Evolutionary conservation across 495 filamentous ascomycete species (phyloP), one percentile per base, ranked within the genome.

Genomic region (Hyaloscypha finlandica): DNA sequence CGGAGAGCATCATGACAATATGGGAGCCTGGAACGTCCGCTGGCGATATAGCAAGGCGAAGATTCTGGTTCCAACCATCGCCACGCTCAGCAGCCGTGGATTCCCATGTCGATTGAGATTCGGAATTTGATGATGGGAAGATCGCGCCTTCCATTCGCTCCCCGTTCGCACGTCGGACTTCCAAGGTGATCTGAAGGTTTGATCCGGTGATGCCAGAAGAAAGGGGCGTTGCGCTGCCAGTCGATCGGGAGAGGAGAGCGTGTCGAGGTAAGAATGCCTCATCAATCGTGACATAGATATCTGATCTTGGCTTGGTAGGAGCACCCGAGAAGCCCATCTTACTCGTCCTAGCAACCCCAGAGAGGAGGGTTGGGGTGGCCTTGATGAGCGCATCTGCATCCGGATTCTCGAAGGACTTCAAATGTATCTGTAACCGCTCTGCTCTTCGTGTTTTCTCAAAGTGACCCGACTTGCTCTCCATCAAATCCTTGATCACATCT

Each of bases 241-340:
- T 85, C 22, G 91, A 91, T 70, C 96, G 86, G 37, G 92, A 90
- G 4, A 99, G 80, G 12, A 94, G 78, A 3, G 91, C 91, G 66
- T 94, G 90, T 42, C 86, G 82, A 39, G 91, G 88, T 3, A 99
- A 77, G 16, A 85, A 81, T 0, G 92, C 89, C 69, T 92, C 88
- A 45, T 86, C 85, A 59, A 99, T 75, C 0, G 92, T 96, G 29
- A 99, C 75, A 74, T 98, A 99, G 57, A 99, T 97, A 74, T 99
- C 95, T 14, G 92, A 96, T 68, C 95, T 80, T 9, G 92, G 84
- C 71, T 91, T 91, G 0, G 90, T 92, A 1, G 95, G 95, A 8
- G 93, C 94, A 22, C 93, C 93, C 3, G 95, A 89, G 77, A 99
- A 99, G n/a, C 93, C 94, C 71, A 97, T 93, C 75, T 94, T 93